Base-by-base conservation (phyloP, 2,329 filamentous ascomycete species). In the Calonectria ilicicola region DNA sequence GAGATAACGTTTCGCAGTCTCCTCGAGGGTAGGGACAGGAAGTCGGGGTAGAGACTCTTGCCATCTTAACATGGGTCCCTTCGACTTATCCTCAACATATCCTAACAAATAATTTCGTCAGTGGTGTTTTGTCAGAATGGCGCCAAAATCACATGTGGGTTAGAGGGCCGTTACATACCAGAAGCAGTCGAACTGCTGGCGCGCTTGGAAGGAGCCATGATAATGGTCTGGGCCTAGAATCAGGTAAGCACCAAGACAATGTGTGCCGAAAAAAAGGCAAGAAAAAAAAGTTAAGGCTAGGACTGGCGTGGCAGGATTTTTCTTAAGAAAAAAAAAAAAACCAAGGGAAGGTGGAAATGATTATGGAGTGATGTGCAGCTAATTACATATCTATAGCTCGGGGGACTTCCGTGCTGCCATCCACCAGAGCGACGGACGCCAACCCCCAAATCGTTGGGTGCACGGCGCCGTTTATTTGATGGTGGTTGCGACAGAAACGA, bases 31-130 rank as follows among this genome's bases (percentile, higher is more conserved):
- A 14, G 94, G 94, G 5, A 97, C 93, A 17, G 95, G 94, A 32
- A 97, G 89, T 44, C 89, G 89, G 53, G 94, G 94, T 38, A 97
- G 90, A n/a, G 94, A 96, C 44, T 96, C 94, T 83, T 97, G 94
- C 84, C 94, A 97, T 78, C 95, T 91, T 78, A 97, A 89, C 93
- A 95, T 97, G 58, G 91, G 88, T 67, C 94, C 94, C 83, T 95
- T 96, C 80, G 91, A 92, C 80, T 89, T 89, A 84, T 97, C 94
- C 86, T 97, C 95, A 80, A 89, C 91, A 86, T 97, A 96, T 79
- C 93, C 94, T 94, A 46, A 74, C 65, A 29, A 40, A 40, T n/a
- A 67, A 38, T 58, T 42, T 49, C 56, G 77, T 80, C 63, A 82
- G 74, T 72, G 9, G 56, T 21, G 23, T 21, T 56, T 15, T 46